These are phyloP conservation scores for Carallia pectinifolia DNA, from an alignment of 345 rosid genomes.

Conservation along the genomic window DNA sequence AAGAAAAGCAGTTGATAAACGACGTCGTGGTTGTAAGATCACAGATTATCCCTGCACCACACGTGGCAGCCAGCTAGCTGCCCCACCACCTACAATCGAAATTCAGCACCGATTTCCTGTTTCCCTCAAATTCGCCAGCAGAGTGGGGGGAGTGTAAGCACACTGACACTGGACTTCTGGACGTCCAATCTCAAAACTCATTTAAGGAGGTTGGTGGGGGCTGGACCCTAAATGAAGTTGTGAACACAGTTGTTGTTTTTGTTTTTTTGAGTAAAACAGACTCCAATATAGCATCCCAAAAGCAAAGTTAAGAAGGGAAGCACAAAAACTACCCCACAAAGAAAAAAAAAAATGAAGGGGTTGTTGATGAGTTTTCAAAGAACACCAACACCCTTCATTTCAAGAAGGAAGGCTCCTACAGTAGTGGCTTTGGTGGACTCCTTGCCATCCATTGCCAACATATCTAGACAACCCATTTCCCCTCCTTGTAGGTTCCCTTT, in stretches of 20 bases:
- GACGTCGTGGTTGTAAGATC: constrained; percentile 5
- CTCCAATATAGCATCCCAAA: too few species aligned
- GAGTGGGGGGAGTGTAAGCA: not conserved
- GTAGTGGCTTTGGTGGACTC: constrained; percentile 47
- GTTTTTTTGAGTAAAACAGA: not conserved
- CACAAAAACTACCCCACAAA: not conserved
- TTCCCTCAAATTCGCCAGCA: not conserved
- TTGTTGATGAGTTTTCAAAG: constrained; percentile 23
- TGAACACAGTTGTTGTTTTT: not conserved
- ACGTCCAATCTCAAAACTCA: not conserved
- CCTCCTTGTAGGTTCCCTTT: constrained; percentile 46
- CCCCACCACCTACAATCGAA: not conserved
- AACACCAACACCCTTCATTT: constrained; percentile 33
- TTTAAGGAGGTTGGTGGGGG: not conserved
- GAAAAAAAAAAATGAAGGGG: constrained; percentile 40
- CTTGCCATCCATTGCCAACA: constrained; percentile 42
- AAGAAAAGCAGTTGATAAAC: not conserved
- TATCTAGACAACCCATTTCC: constrained; percentile 34
- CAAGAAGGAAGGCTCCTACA: constrained; percentile 49
- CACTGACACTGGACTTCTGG: not conserved
- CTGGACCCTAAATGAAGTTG: constrained; percentile 22
- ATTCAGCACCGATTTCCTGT: not conserved
- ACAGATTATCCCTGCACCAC: constrained; percentile 15
- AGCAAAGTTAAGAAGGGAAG: not conserved
- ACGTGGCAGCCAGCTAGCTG: constrained; percentile 19